Base-by-base conservation (phyloP, 83 land plant species). In the Isoetes engelmannii region DNA sequence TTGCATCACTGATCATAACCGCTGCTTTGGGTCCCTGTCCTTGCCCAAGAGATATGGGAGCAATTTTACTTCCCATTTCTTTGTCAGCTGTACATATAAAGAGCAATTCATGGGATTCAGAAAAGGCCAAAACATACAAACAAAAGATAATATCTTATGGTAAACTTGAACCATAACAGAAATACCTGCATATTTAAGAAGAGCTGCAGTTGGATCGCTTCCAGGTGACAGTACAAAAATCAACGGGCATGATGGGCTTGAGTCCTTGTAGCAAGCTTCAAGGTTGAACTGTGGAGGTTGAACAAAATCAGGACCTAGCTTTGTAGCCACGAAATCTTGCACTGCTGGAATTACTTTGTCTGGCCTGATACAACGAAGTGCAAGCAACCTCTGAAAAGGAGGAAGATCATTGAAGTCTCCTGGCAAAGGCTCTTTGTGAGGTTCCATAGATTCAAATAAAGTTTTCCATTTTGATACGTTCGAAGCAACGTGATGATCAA, bases 21-120 rank as follows among this genome's bases (percentile, higher is more conserved):
- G 74, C 68, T 20, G 81, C 81, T 59, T 75, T 79, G 0, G 81
- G 81, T 43, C 81, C 81, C 60, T 79, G 81, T 8, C 81, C 81
- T 74, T 79, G 81, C 0, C 81, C 81, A 3, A 79, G 81, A 5
- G 81, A 79, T 6, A 79, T 76, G n/a, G 81, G 78, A 4, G 69
- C 65, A 48, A 79, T 37, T 50, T 74, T 79, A 15, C 74, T 78
- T 3, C 75, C 65, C 81, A 79, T 79, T 60, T 74, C 81, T 57
- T 54, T 79, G 44, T 79, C 81, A 0, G 73, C 78, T 44, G 75
- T 70, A 63, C 0, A 44, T 45, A 44, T 28, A 63, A 37, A 37
- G 42, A 51, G 2, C 7, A 37, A 21, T 44, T 12, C 1, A 1
- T 9, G 19, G 17, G 19, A 12, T 9, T 28, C 37, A 28, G 2